phyloP scores from a whole-genome alignment of 768 basidiomycete species.

The Termitomyces sp. region DNA sequence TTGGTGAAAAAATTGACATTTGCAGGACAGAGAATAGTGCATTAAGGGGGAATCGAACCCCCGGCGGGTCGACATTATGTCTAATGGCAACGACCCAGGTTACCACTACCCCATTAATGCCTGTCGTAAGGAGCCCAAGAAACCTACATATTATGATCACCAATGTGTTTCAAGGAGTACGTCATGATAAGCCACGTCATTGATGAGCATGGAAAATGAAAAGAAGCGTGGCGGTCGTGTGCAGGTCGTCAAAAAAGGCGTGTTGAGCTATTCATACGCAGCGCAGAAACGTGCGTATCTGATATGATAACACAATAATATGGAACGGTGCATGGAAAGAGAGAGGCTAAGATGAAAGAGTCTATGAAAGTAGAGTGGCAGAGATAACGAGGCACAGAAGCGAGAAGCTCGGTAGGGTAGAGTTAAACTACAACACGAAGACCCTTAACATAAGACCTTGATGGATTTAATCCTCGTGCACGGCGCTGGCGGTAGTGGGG shows the following conservation, averaged over 20 bases:
- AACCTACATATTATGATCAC: too few species aligned
- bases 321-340: background rate
- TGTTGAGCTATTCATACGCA: background rate
- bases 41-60: conserved; percentile 89
- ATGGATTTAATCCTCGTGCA: conserved; percentile 17
- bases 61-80: conserved; percentile 66
- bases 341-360: background rate
- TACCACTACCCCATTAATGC: conserved; percentile 12
- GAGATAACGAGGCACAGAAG: conserved; percentile 5
- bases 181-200: conserved; percentile 4
- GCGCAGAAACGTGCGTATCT: background rate
- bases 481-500: conserved; percentile 49
- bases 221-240: background rate
- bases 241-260: background rate
- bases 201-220: background rate
- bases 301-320: conserved; percentile 1
- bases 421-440: conserved; percentile 7
- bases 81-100: conserved; percentile 8
- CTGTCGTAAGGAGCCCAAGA: too few species aligned
- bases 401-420: background rate
- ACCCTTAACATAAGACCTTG: conserved; percentile 1
- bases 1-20: too few species aligned
- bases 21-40: too few species aligned
- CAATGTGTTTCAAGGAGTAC: background rate
- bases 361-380: background rate